Conservation (phyloP, 2,329 filamentous ascomycete species). For the Hypoxylon sp. region DNA sequence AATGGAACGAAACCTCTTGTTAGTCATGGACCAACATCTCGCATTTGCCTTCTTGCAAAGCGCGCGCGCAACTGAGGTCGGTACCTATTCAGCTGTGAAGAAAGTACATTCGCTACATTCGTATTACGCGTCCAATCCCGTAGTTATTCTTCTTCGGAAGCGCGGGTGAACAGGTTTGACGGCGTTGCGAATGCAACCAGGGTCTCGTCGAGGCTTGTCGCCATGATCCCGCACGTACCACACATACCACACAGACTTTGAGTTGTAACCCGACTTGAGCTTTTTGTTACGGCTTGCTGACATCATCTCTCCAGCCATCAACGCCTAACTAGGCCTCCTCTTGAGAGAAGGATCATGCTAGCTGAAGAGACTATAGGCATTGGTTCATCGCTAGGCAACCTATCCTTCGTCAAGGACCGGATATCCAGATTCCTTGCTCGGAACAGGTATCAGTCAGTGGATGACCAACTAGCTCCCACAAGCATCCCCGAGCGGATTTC, state of each 20-base stretch:
- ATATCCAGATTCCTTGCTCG: constrained; percentile 1
- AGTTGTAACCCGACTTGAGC: constrained; percentile 31
- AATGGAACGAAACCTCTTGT: constrained; percentile 42
- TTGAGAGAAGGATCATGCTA: constrained; percentile 14
- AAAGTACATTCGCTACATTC: constrained; percentile 30
- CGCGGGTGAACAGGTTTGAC: constrained; percentile 22
- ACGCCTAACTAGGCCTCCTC: constrained; percentile 32
- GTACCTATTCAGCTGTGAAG: constrained; percentile 29
- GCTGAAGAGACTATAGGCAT: constrained; percentile 16
- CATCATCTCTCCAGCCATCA: constrained; percentile 35
- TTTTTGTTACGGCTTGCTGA: constrained; percentile 31
- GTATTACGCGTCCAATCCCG: constrained; percentile 31
- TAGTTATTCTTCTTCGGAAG: constrained; percentile 25
- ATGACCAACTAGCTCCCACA: constrained; percentile 4
- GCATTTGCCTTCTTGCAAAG: constrained; percentile 39
- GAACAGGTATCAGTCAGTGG: constrained; percentile 2
- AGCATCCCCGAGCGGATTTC: constrained; percentile 12
- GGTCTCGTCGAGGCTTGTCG: constrained; percentile 17
- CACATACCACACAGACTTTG: too few species aligned
- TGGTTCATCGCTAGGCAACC: constrained; percentile 1
- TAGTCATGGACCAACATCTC: constrained; percentile 40
- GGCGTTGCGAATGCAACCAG: constrained; percentile 21
- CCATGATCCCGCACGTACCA: constrained; percentile 24
- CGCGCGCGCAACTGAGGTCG: constrained; percentile 39
- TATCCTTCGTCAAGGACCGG: neutral